Base-by-base conservation (phyloP, 192 early-diverging fungal genomes). In the Jimgerdemannia flammicorona region DNA sequence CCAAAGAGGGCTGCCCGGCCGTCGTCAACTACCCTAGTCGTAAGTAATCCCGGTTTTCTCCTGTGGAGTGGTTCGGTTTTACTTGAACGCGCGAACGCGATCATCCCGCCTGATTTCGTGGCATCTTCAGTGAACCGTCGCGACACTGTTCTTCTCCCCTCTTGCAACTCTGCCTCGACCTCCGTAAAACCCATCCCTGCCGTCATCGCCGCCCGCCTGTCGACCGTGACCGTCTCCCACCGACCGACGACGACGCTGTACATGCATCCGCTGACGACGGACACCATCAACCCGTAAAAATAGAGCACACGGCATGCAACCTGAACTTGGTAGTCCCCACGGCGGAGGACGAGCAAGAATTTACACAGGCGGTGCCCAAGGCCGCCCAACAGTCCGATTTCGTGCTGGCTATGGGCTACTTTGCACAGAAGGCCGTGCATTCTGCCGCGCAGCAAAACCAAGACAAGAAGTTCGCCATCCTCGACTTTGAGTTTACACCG, bases 381-480 rank as follows among this genome's bases (percentile, higher is more conserved):
- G 78, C 78, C 43, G 72, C 80, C 39, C 63, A 41, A 7, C 74
- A 82, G 64, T 74, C 75, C 39, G 80, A 82, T 20, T 82, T 82
- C 49, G 49, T 79, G 77, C 71, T 82, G 74, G 76, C 74, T 2
- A n/a, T 78, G 43, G 80, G 80, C 14, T 82, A 82, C 19, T 82
- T 74, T 44, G 77, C 77, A 0, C 44, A 65, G 69, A 82, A 82
- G 64, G 81, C 81, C 7, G 76, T 82, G 42, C 77, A 78, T 39
- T 73, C 77, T 0, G 72, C 78, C 0, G 77, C 81, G 19, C 73
- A 65, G 14, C 44, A 74, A n/a, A 78, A 82, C 64, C 69, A 49
- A 4, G 74, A 73, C 65, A 82, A 82, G 72, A 42, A 74, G 67
- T 82, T 82, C 78, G 81, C 71, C 44, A 82, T 82, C 64, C 74